A percentile compares a stretch with the other conserved stretches of the same genome.
Conservation (phyloP, 192 early-diverging fungal species). For the Coemansia sp. region DNA sequence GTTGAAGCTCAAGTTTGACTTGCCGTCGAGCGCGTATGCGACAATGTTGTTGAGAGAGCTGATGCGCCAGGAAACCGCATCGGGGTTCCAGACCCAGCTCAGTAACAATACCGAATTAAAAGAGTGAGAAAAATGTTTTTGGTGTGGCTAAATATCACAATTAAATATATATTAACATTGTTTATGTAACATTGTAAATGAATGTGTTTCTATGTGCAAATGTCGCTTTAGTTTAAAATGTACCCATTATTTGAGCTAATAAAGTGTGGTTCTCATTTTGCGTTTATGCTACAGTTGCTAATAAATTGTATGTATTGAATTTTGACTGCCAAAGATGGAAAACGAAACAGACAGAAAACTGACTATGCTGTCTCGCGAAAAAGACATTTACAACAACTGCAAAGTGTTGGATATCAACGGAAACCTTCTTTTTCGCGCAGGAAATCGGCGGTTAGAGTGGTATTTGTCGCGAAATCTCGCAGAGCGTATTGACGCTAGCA, state of each 20-base stretch:
- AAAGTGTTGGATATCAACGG: conserved; percentile 42
- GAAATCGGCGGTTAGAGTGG: conserved; percentile 35
- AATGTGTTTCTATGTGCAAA: too few species aligned
- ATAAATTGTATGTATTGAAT: not conserved
- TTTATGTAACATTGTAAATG: too few species aligned
- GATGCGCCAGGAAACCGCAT: conserved; percentile 64
- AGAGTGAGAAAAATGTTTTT: not conserved
- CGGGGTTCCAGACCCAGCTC: conserved; percentile 53
- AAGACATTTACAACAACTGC: conserved; percentile 46
- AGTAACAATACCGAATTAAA: conserved; percentile 7
- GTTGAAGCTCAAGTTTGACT: conserved; percentile 72
- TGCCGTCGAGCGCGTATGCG: conserved; percentile 85
- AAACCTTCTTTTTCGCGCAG: conserved; percentile 36
- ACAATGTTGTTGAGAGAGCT: conserved; percentile 97
- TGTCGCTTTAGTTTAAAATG: too few species aligned
- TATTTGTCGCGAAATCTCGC: conserved; percentile 43
- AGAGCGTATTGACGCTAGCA: conserved; percentile 23
- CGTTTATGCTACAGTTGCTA: too few species aligned
- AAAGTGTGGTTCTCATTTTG: too few species aligned
- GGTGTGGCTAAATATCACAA: too few species aligned
- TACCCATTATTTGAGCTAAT: too few species aligned
- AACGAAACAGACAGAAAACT: not conserved
- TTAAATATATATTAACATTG: too few species aligned
- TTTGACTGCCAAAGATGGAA: not conserved
- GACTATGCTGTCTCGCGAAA: conserved; percentile 21